Base-by-base conservation (phyloP, 768 basidiomycete genomes). In the Ramaria sp. region DNA sequence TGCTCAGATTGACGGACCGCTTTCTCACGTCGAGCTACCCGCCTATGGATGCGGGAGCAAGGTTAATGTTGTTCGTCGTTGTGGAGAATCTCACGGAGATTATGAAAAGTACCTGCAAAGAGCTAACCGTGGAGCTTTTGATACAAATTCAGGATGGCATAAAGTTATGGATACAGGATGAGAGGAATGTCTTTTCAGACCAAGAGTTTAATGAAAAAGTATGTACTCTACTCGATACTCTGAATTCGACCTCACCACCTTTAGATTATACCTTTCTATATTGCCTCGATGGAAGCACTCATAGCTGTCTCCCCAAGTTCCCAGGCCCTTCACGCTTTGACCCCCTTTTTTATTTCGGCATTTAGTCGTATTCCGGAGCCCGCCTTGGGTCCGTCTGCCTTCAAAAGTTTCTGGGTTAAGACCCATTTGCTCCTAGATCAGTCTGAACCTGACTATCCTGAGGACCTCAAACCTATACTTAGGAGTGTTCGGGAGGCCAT, bases 11-110 rank as follows among this genome's bases (percentile, higher is more conserved):
- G 52, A 71, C 81, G 50, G 79, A 81, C 56, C 76, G 78, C 41
- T 78, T 78, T 0, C 69, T 89, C 55, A 66, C 70, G 20, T 71
- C 76, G 8, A 75, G 76, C 8, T 90, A 90, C 66, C 87, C 87
- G 0, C 83, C 85, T 8, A 4, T 25, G 0, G 74, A 75, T 18
- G 71, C 76, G 3, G 69, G 70, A 45, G 75, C 78, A 60, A 71
- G 74, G 61, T 71, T 76, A 50, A 72, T 73, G 36, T 75, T 77
- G 34, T 69, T 78, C 57, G 88, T 85, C 85, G 69, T 85, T 58
- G 67, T 81, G 18, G 70, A 79, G 37, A 73, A 82, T 3, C 65
- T 88, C 50, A 73, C 73, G 42, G 66, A 69, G 6, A 61, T 77
- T 3, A 67, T 89, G 38, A 82, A 83, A 54, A 59, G 65, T 0